Percentiles rank a stretch among this genome's conserved stretches.
phyloP scores from a whole-genome alignment of 495 filamentous ascomycete genomes.

The Jackrogersella multiformis region DNA sequence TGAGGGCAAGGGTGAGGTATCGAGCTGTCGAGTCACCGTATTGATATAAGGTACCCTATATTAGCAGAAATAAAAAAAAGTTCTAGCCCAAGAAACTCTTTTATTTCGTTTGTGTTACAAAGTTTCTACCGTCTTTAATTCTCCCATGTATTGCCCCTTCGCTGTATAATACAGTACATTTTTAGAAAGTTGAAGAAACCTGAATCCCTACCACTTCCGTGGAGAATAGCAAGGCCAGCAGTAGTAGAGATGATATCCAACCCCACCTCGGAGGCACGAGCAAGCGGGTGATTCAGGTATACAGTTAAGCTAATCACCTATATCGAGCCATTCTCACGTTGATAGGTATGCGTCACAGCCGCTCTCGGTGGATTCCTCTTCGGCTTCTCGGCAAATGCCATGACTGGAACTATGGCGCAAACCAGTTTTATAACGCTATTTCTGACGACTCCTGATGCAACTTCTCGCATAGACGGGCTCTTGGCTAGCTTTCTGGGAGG shows the following conservation, averaged over 20 bases:
- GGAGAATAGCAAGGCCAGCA: neutral
- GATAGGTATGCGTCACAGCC: neutral
- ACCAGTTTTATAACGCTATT: neutral
- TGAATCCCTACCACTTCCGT: neutral
- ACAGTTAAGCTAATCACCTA: neutral
- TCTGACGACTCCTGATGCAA: neutral
- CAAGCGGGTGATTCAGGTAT: neutral
- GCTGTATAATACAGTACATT: neutral
- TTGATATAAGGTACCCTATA: neutral
- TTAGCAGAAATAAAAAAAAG: neutral
- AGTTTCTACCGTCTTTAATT: too few species aligned
- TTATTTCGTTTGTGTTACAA: neutral
- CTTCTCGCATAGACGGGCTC: neutral
- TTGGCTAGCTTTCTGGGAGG: neutral
- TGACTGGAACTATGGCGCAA: neutral
- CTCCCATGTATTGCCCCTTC: too few species aligned
- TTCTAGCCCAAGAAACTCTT: neutral
- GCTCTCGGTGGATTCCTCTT: slow-evolving; percentile 1
- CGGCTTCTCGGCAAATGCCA: neutral
- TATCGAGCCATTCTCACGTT: neutral
- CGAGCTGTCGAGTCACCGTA: too few species aligned
- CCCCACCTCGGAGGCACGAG: neutral
- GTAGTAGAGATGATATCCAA: neutral
- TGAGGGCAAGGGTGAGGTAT: too few species aligned
- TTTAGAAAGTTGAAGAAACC: neutral